Evolutionary conservation across 73 alveolate species (phyloP).

Genomic region (Blepharisma stoltei): DNA sequence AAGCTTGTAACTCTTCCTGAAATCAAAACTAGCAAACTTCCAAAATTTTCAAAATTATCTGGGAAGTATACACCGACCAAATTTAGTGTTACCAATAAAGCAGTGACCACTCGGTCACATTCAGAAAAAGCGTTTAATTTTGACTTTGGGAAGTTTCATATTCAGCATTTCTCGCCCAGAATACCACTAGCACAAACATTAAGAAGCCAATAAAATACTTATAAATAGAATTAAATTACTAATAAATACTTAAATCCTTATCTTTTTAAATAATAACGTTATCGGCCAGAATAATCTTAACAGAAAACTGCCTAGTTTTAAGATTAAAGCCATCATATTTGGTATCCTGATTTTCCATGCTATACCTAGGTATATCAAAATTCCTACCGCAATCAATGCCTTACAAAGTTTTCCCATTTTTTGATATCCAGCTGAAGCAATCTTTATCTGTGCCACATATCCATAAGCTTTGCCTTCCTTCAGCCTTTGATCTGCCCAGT

Average conservation of each 20-base stretch:
- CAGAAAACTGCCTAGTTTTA: neutral
- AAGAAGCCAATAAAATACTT: too few species aligned
- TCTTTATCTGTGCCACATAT: neutral
- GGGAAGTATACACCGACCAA: too few species aligned
- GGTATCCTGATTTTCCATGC: slow-evolving; percentile 1
- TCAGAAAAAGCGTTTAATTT: too few species aligned
- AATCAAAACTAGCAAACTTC: too few species aligned
- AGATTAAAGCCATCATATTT: neutral
- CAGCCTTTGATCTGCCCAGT: neutral
- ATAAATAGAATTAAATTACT: too few species aligned
- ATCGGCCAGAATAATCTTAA: slow-evolving; percentile 10
- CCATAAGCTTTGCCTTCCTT: neutral
- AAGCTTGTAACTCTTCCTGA: too few species aligned
- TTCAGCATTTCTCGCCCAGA: too few species aligned
- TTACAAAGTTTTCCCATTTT: neutral
- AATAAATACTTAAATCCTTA: neutral
- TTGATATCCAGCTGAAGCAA: neutral
- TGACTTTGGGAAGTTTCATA: too few species aligned
- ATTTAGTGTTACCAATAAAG: too few species aligned
- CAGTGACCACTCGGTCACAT: too few species aligned
- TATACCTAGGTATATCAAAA: neutral
- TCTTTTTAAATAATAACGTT: neutral
- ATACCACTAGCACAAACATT: too few species aligned
- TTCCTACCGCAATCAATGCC: neutral
- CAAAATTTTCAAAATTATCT: too few species aligned